Evolutionary conservation across 495 filamentous ascomycete species (phyloP).

Genomic region (Evernia prunastri): DNA sequence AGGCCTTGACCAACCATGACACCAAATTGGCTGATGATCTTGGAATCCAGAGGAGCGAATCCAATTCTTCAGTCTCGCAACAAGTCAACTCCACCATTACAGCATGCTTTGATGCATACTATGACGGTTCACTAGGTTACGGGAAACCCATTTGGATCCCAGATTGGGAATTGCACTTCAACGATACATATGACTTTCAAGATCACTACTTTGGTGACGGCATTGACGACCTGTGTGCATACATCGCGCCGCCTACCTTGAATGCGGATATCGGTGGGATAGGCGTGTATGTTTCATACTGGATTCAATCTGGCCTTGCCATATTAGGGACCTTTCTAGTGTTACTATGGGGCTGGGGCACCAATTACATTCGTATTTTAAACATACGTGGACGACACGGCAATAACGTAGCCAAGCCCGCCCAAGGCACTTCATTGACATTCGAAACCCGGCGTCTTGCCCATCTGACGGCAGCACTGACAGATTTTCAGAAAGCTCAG

Average conservation of each 20-base stretch:
- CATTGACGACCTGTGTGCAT: background rate
- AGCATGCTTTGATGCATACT: constrained; percentile 5
- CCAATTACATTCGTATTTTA: constrained; percentile 3
- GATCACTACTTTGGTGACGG: background rate
- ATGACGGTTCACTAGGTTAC: background rate
- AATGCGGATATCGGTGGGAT: constrained; percentile 21
- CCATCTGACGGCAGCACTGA: constrained; percentile 12
- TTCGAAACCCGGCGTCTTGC: constrained; percentile 8
- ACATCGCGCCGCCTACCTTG: background rate
- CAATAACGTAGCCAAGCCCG: background rate
- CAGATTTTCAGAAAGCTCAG: no score
- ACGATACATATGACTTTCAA: background rate
- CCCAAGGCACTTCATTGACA: background rate
- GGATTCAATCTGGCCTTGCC: constrained; percentile 21
- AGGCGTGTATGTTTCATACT: constrained; percentile 23
- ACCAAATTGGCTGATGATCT: background rate
- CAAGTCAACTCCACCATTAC: background rate
- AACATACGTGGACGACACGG: constrained; percentile 4
- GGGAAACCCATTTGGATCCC: background rate
- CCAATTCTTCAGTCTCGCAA: background rate
- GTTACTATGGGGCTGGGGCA: constrained; percentile 13
- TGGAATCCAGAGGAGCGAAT: background rate
- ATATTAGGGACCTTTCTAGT: constrained; percentile 13
- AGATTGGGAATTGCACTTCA: background rate
- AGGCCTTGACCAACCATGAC: background rate